Evolutionary conservation across 805 yeast genomes (phyloP).

Genomic region (Wickerhamomyces strasburgensis): DNA sequence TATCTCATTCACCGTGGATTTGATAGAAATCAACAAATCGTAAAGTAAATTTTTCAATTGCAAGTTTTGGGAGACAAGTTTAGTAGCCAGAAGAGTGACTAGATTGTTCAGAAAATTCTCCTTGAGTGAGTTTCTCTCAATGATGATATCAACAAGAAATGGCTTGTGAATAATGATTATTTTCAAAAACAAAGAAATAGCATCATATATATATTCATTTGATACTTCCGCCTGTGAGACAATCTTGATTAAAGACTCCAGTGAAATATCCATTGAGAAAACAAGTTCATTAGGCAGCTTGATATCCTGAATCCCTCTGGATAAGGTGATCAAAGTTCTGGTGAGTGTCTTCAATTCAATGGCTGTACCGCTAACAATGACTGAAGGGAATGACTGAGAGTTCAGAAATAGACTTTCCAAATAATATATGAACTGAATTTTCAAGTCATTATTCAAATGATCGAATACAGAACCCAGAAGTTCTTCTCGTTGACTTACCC

Average conservation of each 20-base stretch:
- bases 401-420: constrained; percentile 39
- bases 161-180: constrained; percentile 55
- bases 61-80: constrained; percentile 38
- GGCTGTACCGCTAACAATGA: constrained; percentile 9
- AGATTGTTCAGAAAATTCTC: constrained; percentile 45
- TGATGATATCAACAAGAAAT: constrained; percentile 41
- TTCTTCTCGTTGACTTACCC: constrained; percentile 2
- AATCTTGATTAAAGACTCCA: constrained; percentile 32
- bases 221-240: constrained; percentile 18
- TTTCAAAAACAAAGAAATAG: constrained; percentile 46
- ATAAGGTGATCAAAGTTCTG: constrained; percentile 16
- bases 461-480: constrained; percentile 37
- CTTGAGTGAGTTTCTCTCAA: constrained; percentile 37
- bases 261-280: constrained; percentile 34
- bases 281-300: constrained; percentile 32
- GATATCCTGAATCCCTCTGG: constrained; percentile 12
- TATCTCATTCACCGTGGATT: constrained; percentile 28
- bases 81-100: constrained; percentile 40
- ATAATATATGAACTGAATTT: constrained; percentile 29
- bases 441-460: constrained; percentile 28
- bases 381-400: constrained; percentile 35
- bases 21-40: constrained; percentile 53
- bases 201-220: constrained; percentile 12
- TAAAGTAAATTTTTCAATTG: constrained; percentile 52
- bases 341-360: constrained; percentile 15